Percentiles rank a stretch among this genome's conserved stretches.
Conservation (phyloP, 768 basidiomycete species). For the Rhodotorula diobovata region DNA sequence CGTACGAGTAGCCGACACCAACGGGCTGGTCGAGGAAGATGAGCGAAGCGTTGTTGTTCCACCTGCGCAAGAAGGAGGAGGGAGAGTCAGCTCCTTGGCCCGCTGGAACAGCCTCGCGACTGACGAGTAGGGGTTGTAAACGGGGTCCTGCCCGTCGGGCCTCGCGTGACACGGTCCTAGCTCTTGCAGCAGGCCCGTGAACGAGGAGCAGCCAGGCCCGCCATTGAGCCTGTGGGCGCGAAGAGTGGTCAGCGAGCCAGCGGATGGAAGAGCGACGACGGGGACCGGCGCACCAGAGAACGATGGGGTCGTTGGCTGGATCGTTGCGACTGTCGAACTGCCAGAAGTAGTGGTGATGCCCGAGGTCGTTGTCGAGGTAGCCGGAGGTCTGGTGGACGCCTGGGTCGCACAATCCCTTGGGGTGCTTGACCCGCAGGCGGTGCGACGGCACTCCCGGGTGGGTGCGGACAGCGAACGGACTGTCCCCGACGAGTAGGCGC, state of each 20-base stretch:
- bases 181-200: slow-evolving; percentile 40
- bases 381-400: slow-evolving; percentile 36
- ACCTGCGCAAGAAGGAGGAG: neutral
- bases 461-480: neutral
- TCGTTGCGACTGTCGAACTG: slow-evolving; percentile 31
- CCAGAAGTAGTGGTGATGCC: slow-evolving; percentile 31
- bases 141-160: slow-evolving; percentile 20
- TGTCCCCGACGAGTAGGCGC: neutral
- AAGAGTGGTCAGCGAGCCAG: neutral
- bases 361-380: slow-evolving; percentile 38
- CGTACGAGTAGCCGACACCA: slow-evolving; percentile 38
- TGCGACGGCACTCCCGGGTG: slow-evolving; percentile 12
- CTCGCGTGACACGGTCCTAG: slow-evolving; percentile 33
- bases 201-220: slow-evolving; percentile 36
- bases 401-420: slow-evolving; percentile 26
- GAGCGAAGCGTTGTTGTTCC: slow-evolving; percentile 27
- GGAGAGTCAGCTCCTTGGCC: no score
- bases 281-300: slow-evolving; percentile 27
- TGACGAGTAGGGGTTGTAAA: slow-evolving; percentile 33
- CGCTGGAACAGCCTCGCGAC: no score
- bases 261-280: neutral
- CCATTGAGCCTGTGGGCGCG: slow-evolving; percentile 11
- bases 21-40: slow-evolving; percentile 37
- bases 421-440: slow-evolving; percentile 9
- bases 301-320: slow-evolving; percentile 35